phyloP scores from a whole-genome alignment of 75 land plant genomes.

The Sequoiadendron giganteum region DNA sequence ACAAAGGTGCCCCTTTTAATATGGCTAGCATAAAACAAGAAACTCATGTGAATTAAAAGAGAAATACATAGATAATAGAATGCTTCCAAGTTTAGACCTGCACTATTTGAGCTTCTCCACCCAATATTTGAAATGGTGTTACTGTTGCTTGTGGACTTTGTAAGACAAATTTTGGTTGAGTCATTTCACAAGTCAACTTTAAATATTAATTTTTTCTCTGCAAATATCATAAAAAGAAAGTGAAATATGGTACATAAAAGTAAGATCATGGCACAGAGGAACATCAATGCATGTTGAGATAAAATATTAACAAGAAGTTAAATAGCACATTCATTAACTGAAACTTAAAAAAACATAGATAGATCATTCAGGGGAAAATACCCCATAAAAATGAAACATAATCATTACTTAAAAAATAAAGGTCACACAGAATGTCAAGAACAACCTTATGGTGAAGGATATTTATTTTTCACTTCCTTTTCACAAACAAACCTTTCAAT shows the following conservation, averaged over 20 bases:
- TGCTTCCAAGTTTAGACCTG: slow-evolving; percentile 45
- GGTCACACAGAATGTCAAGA: not conserved
- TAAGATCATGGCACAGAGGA: not conserved
- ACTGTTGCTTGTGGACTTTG: slow-evolving; percentile 76
- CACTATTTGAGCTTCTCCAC: slow-evolving; percentile 86
- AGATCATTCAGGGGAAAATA: not conserved
- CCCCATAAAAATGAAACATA: not conserved
- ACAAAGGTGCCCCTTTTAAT: not conserved
- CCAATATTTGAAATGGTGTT: slow-evolving; percentile 81
- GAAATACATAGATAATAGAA: not conserved
- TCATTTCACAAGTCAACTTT: not conserved
- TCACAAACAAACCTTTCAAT: too few relatives aligned
- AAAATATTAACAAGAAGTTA: not conserved
- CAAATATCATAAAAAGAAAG: not conserved
- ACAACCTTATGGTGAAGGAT: too few relatives aligned
- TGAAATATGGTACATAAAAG: not conserved
- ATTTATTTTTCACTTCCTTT: too few relatives aligned
- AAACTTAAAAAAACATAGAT: not conserved
- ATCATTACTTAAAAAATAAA: not conserved
- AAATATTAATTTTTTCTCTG: not conserved
- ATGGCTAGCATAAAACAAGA: not conserved
- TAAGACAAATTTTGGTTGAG: not conserved
- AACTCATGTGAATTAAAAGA: not conserved
- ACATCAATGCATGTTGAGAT: not conserved
- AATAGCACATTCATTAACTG: not conserved